Percentiles rank a stretch among this genome's conserved stretches.
These are phyloP conservation scores for Solanum bulbocastanum DNA, from an alignment of 257 asterid species.

Conservation along the genomic window DNA sequence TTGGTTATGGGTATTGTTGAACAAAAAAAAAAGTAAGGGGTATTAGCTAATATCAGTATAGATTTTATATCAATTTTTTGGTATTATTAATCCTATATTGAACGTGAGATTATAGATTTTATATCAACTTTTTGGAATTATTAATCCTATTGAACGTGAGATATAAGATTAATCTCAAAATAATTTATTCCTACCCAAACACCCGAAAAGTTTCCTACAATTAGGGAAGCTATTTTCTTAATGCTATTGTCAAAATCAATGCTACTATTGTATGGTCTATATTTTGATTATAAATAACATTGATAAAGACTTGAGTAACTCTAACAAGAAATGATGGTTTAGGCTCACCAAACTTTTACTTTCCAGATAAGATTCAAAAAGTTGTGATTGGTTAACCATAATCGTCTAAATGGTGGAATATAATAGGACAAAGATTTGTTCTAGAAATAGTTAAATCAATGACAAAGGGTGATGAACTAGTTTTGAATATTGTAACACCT, in stretches of 20 bases:
- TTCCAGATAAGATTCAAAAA: background rate
- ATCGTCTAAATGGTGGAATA: background rate
- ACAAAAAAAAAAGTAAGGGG: background rate
- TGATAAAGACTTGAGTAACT: background rate
- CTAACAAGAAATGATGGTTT: background rate
- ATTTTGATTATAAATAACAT: background rate
- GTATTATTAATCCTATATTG: no score
- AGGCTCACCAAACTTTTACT: background rate
- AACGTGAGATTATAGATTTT: no score
- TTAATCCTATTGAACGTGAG: background rate
- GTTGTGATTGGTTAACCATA: background rate
- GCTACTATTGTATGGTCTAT: background rate
- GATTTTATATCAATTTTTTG: background rate
- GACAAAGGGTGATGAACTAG: background rate
- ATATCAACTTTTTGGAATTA: no score
- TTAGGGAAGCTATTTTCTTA: background rate
- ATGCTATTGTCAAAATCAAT: background rate
- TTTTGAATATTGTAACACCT: background rate
- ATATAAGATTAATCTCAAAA: no score
- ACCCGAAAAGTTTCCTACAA: background rate
- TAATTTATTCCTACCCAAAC: background rate
- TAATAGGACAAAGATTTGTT: background rate
- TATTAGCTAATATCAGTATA: background rate
- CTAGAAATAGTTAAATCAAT: background rate
- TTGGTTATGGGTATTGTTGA: background rate